These are phyloP conservation scores for Rickenella mellea DNA, from an alignment of 768 basidiomycete species.

Conservation along the genomic window DNA sequence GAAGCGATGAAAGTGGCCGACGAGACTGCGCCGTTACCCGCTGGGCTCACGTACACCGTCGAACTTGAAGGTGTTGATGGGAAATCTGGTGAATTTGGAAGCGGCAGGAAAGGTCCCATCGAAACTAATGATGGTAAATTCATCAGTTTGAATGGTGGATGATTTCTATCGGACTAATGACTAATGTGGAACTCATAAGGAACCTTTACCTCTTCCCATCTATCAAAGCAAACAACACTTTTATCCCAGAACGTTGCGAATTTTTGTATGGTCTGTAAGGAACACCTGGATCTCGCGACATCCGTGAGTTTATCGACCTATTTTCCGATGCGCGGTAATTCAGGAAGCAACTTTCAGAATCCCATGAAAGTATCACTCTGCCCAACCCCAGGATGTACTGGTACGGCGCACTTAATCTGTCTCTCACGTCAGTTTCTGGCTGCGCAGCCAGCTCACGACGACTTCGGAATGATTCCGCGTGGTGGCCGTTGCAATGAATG, in stretches of 20 bases:
- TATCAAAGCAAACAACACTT: conserved; percentile 38
- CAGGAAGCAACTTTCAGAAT: conserved; percentile 25
- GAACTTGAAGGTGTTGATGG: conserved; percentile 70
- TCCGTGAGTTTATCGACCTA: conserved; percentile 7
- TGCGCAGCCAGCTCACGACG: conserved; percentile 10
- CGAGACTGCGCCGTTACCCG: conserved; percentile 22
- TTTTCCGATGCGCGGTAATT: background rate
- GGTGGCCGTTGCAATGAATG: conserved; percentile 53
- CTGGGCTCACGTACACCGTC: conserved; percentile 36
- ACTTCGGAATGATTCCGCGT: conserved; percentile 40
- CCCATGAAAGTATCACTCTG: conserved; percentile 45
- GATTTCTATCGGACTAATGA: conserved; percentile 1
- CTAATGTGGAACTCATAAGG: conserved; percentile 1
- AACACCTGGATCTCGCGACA: conserved; percentile 30
- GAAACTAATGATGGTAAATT: conserved; percentile 45
- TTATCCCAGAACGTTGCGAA: conserved; percentile 23
- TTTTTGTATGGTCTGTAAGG: conserved; percentile 40
- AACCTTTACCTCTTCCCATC: conserved; percentile 35
- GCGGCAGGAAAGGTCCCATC: conserved; percentile 48
- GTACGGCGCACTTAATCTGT: conserved; percentile 51
- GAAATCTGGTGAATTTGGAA: conserved; percentile 41
- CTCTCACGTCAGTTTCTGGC: conserved; percentile 40
- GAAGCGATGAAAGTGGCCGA: conserved; percentile 13
- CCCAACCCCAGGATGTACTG: conserved; percentile 35
- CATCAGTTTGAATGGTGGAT: background rate